Conservation (phyloP, 495 filamentous ascomycete species). For the Xylaria palmicola region DNA sequence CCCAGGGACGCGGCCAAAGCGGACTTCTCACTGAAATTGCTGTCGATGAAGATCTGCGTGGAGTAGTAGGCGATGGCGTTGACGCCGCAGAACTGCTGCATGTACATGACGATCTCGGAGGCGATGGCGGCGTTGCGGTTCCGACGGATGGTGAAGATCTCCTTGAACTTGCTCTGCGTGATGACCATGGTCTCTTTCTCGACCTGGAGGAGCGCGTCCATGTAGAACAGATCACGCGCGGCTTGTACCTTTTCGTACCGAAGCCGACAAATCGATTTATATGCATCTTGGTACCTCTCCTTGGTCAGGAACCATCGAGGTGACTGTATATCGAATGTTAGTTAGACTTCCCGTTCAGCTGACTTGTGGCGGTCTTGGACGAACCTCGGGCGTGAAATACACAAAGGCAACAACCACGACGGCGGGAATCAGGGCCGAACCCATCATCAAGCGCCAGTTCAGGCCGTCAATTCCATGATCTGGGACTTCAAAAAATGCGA, state of each 20-base stretch:
- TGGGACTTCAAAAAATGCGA: conserved; percentile 67
- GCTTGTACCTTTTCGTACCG: conserved; percentile 73
- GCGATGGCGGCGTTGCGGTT: conserved; percentile 75
- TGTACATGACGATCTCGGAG: conserved; percentile 78
- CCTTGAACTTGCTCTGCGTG: conserved; percentile 61
- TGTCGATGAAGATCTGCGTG: conserved; percentile 60
- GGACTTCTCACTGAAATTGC: conserved; percentile 52
- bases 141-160: conserved; percentile 70
- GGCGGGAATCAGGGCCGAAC: conserved; percentile 71
- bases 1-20: conserved; percentile 70
- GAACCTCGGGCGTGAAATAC: conserved; percentile 70
- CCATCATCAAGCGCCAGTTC: conserved; percentile 86
- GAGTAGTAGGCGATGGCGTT: conserved; percentile 71
- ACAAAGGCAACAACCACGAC: conserved; percentile 68
- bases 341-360: conserved; percentile 6
- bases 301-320: conserved; percentile 78
- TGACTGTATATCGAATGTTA: conserved; percentile 28
- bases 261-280: conserved; percentile 61
- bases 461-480: conserved; percentile 60
- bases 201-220: conserved; percentile 67
- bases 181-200: conserved; percentile 60
- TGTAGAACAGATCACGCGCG: conserved; percentile 80
- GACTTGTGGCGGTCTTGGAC: neutral
- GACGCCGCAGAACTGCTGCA: conserved; percentile 76
- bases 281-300: conserved; percentile 63